Conservation (phyloP, 345 rosid genomes). For the Excoecaria agallocha region DNA sequence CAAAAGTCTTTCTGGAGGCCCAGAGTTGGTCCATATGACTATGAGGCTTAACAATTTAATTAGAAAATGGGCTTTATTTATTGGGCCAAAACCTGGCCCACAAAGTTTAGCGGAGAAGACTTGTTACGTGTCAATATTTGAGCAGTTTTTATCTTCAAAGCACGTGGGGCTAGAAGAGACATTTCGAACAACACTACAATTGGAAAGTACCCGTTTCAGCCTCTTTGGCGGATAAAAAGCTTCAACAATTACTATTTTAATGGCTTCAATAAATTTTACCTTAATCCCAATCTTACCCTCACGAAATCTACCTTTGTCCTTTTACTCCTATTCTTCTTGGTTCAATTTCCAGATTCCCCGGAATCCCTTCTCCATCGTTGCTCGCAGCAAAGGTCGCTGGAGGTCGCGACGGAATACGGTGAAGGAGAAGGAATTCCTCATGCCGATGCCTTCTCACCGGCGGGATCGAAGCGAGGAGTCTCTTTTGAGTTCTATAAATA, state of each 20-base stretch:
- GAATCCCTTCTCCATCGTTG: background rate
- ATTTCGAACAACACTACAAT: background rate
- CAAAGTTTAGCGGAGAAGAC: background rate
- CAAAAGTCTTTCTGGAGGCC: background rate
- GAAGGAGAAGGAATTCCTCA: slow-evolving; percentile 4
- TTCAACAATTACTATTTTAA: slow-evolving; percentile 6
- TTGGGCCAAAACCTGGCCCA: background rate
- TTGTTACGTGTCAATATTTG: background rate
- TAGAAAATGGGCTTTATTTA: background rate
- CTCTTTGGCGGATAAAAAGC: background rate
- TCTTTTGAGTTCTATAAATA: slow-evolving; percentile 40
- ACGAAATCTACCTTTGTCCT: background rate
- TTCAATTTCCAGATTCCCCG: background rate
- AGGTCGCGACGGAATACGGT: slow-evolving; percentile 14
- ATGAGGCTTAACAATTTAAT: too few species aligned
- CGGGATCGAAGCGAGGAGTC: slow-evolving; percentile 42
- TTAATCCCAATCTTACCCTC: slow-evolving; percentile 19
- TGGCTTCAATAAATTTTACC: slow-evolving; percentile 13
- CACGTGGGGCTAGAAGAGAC: background rate
- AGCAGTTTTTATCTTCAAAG: background rate
- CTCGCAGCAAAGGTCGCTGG: slow-evolving; percentile 10
- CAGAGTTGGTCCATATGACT: background rate
- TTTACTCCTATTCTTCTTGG: slow-evolving; percentile 1
- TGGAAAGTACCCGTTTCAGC: background rate
- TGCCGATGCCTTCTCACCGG: slow-evolving; percentile 40